phyloP scores from a whole-genome alignment of 2,329 filamentous ascomycete species.

The Stemphylium beticola region DNA sequence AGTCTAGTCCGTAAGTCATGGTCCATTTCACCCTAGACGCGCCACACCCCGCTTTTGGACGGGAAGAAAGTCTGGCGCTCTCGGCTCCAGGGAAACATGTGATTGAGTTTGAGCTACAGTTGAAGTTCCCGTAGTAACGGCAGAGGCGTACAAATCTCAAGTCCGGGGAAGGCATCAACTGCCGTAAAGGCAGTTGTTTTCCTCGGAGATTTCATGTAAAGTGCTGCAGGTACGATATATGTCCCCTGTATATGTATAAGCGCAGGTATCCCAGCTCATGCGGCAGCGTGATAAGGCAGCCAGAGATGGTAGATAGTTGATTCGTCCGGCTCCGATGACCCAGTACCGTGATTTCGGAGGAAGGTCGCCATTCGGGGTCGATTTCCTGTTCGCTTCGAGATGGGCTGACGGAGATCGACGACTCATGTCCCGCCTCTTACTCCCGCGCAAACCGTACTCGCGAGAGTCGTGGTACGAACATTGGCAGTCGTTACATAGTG shows the following conservation, averaged over 20 bases:
- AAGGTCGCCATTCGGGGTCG: background rate
- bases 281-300: background rate
- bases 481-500: too few species aligned
- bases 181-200: background rate
- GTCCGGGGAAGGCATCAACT: background rate
- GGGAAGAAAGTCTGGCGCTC: background rate
- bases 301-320: background rate
- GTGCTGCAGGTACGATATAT: background rate
- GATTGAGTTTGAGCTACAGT: conserved; percentile 7
- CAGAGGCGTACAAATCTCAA: conserved; percentile 1
- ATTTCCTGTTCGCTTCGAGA: background rate
- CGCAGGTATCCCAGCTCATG: background rate
- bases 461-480: background rate
- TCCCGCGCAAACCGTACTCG: background rate
- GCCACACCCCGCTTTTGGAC: background rate
- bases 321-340: background rate
- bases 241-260: background rate
- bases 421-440: background rate
- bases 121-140: conserved; percentile 1
- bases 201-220: background rate
- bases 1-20: conserved; percentile 1
- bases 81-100: background rate
- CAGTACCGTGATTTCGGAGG: conserved; percentile 6
- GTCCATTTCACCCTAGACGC: background rate
- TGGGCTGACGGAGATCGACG: background rate